Base-by-base conservation (phyloP, 805 yeast genomes). In the Candida quercuum region DNA sequence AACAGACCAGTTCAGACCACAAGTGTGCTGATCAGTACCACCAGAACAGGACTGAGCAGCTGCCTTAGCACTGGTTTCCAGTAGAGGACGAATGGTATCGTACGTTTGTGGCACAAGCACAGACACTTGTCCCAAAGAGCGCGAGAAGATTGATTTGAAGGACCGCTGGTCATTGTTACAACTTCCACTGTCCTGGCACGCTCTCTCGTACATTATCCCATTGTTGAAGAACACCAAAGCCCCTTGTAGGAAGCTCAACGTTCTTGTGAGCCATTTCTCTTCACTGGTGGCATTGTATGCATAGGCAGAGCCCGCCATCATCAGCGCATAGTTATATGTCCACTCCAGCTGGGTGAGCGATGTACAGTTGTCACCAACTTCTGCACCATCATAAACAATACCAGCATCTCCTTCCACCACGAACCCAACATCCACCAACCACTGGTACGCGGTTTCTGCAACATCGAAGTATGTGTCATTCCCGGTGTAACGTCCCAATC, bases 121-220 rank as follows among this genome's bases (percentile, higher is more conserved):
- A 5, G 79, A 72, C 1, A 87, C 72, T 35, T 70, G 59, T 3
- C 80, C 82, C 42, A 83, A 59, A 60, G 74, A 68, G 49, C 89
- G 70, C 5, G 86, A 65, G 47, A 78, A 74, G 30, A 82, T 69
- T 13, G 86, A 76, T 48, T 78, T 76, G 68, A 84, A 84, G 3
- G 86, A 73, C 45, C 89, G 64, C 63, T 84, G 91, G 67, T 84
- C 93, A 36, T 71, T 80, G 59, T 83, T 79, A 65, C 93, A 84
- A 12, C 56, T 56, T 13, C 60, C 57, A 8, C 63, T 56, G 2
- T 52, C 49, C 42, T 76, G 79, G 64, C 93, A 84, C 6, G 80
- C 70, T 36, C 65, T 59, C 60, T 84, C 93, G 42, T 66, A 70
- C 73, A 83, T 72, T 49, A 81, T 66, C 13, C 62, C 57, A 46